Base-by-base conservation (phyloP, 129 eudicot genomes). In the Cynara cardunculus region DNA sequence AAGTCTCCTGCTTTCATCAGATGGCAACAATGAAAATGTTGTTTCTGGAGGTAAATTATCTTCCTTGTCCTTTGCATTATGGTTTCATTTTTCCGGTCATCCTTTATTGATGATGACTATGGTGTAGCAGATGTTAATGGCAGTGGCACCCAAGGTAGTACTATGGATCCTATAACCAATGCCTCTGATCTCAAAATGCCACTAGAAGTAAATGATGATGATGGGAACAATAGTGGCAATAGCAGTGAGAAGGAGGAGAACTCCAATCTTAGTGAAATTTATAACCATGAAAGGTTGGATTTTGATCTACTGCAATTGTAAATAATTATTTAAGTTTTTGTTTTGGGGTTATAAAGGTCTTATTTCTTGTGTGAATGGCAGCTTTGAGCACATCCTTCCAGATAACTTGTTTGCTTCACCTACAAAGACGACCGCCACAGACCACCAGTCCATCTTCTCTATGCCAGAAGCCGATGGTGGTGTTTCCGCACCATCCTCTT, bases 371-470 rank as follows among this genome's bases (percentile, higher is more conserved):
- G 46, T 2, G 7, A 8, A 37, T 71, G 37, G 84, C 91, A 85
- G 91, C 78, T 84, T 92, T 0, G 98, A 91, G 69, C 89, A 84
- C 78, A 72, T 59, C 21, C 92, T 93, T n/a, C 94, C 96, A 0
- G 98, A 91, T 77, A 87, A 85, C 80, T 84, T 89, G 31, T 89
- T 93, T 80, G 89, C 98, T 22, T 91, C 96, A 39, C 96, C 97
- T 10, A 81, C 86, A 74, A 93, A 93, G 71, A 78, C 81, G 13
- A 85, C 88, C 37, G 72, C 84, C 61, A 62, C 84, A 28, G 76
- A 79, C n/a, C 78, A 79, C 72, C 77, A 69, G 46, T 68, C 90
- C 19, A 21, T 73, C 67, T 86, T 90, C 79, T 70, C 89, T 56
- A 31, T 77, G 19, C 71, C 81, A 0, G 91, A 85, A 28, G 72